These are phyloP conservation scores for Exophiala dermatitidis DNA, from an alignment of 2,329 filamentous ascomycete species.

Conservation along the genomic window DNA sequence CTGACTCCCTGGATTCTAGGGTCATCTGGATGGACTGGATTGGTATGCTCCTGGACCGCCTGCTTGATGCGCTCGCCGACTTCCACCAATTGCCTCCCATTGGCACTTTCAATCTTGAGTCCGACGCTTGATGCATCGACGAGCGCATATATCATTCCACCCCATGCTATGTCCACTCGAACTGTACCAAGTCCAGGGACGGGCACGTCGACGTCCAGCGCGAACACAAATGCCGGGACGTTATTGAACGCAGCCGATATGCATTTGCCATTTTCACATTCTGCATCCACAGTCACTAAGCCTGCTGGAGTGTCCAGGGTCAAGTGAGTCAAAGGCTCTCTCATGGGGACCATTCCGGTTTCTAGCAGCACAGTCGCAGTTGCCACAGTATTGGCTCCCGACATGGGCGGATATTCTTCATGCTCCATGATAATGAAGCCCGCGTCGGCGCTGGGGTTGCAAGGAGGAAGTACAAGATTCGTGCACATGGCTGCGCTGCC, in stretches of 20 bases:
- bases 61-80: constrained; percentile 40
- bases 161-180: constrained; percentile 41
- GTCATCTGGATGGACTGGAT: constrained; percentile 41
- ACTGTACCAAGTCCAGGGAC: constrained; percentile 39
- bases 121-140: constrained; percentile 37
- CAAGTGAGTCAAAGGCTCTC: constrained; percentile 39
- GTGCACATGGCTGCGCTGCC: constrained; percentile 37
- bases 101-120: constrained; percentile 31
- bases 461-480: constrained; percentile 40
- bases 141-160: constrained; percentile 42
- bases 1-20: constrained; percentile 37
- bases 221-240: constrained; percentile 39
- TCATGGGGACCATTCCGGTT: constrained; percentile 43
- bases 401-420: constrained; percentile 43
- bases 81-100: constrained; percentile 36
- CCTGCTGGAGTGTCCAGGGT: constrained; percentile 43
- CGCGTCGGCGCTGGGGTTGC: constrained; percentile 40
- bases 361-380: constrained; percentile 42
- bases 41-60: constrained; percentile 33
- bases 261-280: constrained; percentile 41
- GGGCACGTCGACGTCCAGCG: constrained; percentile 35
- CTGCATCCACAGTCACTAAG: constrained; percentile 36
- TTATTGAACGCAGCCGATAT: constrained; percentile 42
- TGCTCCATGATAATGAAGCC: constrained; percentile 44
- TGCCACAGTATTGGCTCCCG: constrained; percentile 42